Evolutionary conservation across 2,329 filamentous ascomycete genomes (phyloP), one percentile per base, ranked within the genome.

Genomic region (Fusarium sublunatum): DNA sequence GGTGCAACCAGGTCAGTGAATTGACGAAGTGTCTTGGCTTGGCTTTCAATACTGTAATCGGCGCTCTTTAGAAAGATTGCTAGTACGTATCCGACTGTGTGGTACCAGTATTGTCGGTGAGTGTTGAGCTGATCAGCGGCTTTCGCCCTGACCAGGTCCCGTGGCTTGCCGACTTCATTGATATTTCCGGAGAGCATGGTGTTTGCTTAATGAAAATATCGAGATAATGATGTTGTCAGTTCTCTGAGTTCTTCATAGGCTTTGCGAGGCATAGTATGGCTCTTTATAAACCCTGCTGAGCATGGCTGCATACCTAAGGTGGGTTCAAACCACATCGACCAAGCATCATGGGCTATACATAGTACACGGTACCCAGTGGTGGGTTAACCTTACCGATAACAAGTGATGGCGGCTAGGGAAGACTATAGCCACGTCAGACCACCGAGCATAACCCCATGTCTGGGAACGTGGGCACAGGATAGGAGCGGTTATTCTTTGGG

Each of bases 51-150:
- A 2, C 22, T 45, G 26, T 60, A 58, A 6, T 29, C 32, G 1
- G 54, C 38, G 7, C 19, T 32, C 11, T n/a, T 5, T 1, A 61
- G 41, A 4, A 61, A 28, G 1, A 2, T 29, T 5, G 5, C 26
- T 6, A 60, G 25, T 2, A 25, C 22, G 2, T 34, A 31, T 7
- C 48, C 48, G 7, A 49, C 25, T 28, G 43, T 54, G 4, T 39
- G 35, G 15, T 49, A 25, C 58, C 48, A 61, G 13, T 60, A 45
- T 7, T 31, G 39, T 4, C 36, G 36, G 15, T 60, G 43, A 19
- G 28, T 9, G 25, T 32, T 12, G 19, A 32, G n/a, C 4, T n/a
- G 7, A 2, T 36, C 2, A 3, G 12, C 13, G 24, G 11, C 11
- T 10, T 35, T 60, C 7, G 29, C 10, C 8, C 35, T 53, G 13